These are phyloP conservation scores for Senecio squalidus DNA, from an alignment of 140 eudicot genomes.

Conservation along the genomic window DNA sequence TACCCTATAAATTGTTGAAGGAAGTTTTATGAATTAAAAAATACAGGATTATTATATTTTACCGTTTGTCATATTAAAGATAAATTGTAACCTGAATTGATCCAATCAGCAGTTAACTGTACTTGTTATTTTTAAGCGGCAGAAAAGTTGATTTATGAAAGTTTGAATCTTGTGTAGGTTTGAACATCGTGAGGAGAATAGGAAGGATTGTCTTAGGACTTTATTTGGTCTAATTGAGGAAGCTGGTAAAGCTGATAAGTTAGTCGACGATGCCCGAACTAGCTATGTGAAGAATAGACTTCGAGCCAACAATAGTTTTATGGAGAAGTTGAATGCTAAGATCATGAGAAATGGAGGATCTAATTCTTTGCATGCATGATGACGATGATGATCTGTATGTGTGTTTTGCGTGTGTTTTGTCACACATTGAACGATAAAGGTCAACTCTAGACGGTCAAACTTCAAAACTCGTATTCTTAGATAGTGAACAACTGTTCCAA, in stretches of 20 bases:
- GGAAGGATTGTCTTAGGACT: slow-evolving; percentile 95
- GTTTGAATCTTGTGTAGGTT: slow-evolving; percentile 44
- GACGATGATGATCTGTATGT: slow-evolving; percentile 1
- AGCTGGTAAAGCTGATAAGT: slow-evolving; percentile 70
- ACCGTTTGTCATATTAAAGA: no score
- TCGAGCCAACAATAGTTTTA: slow-evolving; percentile 60
- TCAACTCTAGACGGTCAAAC: slow-evolving; percentile 2
- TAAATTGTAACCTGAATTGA: neutral
- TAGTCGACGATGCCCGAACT: slow-evolving; percentile 62
- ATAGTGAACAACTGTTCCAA: neutral
- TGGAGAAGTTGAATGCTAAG: slow-evolving; percentile 70
- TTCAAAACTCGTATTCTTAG: slow-evolving; percentile 2
- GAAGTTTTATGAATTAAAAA: no score
- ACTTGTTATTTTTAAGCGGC: neutral
- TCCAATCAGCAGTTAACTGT: neutral
- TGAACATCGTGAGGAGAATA: slow-evolving; percentile 93
- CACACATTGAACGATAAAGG: slow-evolving; percentile 2
- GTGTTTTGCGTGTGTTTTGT: no score
- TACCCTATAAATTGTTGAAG: no score
- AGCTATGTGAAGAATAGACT: slow-evolving; percentile 65
- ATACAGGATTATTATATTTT: no score
- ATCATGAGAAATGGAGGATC: slow-evolving; percentile 25
- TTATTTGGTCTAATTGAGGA: slow-evolving; percentile 74
- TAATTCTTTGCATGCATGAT: slow-evolving; percentile 32
- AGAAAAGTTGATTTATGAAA: neutral